Evolutionary conservation across 805 yeast species (phyloP).

Genomic region (Schizosaccharomyces octosporus): DNA sequence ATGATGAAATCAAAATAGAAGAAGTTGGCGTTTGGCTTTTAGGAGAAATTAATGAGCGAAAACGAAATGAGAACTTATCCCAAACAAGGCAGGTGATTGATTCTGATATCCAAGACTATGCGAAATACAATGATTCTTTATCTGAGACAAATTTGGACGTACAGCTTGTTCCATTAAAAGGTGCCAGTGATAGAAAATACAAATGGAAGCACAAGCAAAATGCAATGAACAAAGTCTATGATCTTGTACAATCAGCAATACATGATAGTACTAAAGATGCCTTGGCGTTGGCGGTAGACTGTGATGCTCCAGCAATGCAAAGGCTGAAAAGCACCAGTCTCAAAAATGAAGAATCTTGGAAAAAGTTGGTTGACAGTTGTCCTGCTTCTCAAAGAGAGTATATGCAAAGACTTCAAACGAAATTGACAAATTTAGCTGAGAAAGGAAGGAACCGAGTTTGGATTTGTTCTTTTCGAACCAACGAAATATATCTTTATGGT

Average conservation of each 20-base stretch:
- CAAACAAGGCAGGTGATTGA: not conserved
- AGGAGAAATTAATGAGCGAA: constrained; percentile 13
- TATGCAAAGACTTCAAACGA: not conserved
- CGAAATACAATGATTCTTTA: not conserved
- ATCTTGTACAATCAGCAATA: not conserved
- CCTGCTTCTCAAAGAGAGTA: not conserved
- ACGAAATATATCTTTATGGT: not conserved
- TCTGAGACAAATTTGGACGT: not conserved
- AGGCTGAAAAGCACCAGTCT: not conserved
- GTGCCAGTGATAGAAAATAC: not conserved
- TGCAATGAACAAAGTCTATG: constrained; percentile 2
- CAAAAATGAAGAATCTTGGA: not conserved
- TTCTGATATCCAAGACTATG: not conserved
- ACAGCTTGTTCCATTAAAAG: not conserved
- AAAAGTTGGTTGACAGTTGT: not conserved
- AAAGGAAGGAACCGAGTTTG: not conserved
- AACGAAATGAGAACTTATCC: not conserved
- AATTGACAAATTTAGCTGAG: not conserved
- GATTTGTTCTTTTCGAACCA: not conserved
- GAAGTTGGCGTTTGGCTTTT: constrained; percentile 31
- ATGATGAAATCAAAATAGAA: constrained; percentile 45
- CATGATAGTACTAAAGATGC: not conserved
- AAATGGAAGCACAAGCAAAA: not conserved
- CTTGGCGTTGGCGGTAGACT: not conserved
- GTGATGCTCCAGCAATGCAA: not conserved